Percentiles rank a stretch among this genome's conserved stretches.
phyloP scores from a whole-genome alignment of 129 eudicot species.

The Helichrysum umbraculigerum region DNA sequence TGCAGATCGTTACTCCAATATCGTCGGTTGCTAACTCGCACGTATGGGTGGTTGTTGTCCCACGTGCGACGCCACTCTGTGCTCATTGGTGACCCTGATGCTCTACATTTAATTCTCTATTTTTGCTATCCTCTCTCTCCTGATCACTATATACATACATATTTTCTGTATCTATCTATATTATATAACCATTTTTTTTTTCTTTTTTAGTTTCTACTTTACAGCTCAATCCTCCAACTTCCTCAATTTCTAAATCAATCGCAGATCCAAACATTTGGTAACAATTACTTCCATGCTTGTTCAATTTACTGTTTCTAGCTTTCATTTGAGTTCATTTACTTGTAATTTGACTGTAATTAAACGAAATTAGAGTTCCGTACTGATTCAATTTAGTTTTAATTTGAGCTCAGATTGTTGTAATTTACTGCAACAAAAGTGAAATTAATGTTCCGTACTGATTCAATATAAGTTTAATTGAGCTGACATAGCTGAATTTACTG shows the following conservation, averaged over 20 bases:
- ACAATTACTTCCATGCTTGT: background rate
- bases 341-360: background rate
- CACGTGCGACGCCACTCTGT: conserved; percentile 38
- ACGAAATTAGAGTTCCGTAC: background rate
- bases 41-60: conserved; percentile 32
- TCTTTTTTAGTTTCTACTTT: conserved; percentile 18
- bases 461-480: background rate
- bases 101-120: conserved; percentile 25
- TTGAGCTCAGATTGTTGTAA: conserved; percentile 11
- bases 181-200: background rate
- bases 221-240: conserved; percentile 43
- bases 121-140: conserved; percentile 27
- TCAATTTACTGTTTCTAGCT: background rate
- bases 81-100: conserved; percentile 36
- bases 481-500: background rate
- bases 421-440: background rate
- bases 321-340: background rate
- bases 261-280: conserved; percentile 27
- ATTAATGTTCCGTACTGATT: conserved; percentile 1
- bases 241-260: conserved; percentile 20
- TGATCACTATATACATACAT: conserved; percentile 27
- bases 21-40: conserved; percentile 41
- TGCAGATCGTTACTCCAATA: too few relatives aligned
- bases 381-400: background rate
- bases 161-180: conserved; percentile 15